These are phyloP conservation scores for Huntiella decipiens DNA, from an alignment of 2,329 filamentous ascomycete genomes.

Conservation along the genomic window DNA sequence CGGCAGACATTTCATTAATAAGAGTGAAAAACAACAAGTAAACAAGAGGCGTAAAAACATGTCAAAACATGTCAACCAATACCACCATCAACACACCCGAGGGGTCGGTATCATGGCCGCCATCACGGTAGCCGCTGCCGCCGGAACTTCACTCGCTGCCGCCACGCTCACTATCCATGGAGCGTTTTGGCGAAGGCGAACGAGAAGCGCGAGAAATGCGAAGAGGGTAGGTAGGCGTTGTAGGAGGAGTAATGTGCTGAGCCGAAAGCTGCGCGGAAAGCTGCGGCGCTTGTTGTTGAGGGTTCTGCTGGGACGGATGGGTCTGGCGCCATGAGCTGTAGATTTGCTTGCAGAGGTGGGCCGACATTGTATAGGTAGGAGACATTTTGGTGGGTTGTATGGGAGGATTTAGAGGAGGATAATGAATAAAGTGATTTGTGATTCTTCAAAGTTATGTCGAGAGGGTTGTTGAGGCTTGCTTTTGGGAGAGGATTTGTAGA, in stretches of 20 bases:
- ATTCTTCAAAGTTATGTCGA: background rate
- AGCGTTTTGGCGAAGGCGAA: slow-evolving; percentile 18
- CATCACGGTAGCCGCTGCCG: background rate
- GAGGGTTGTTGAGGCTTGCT: background rate
- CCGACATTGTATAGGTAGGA: slow-evolving; percentile 41
- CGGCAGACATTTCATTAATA: too few relatives aligned
- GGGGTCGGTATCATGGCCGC: too few relatives aligned
- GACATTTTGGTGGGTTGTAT: slow-evolving; percentile 24
- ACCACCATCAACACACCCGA: background rate
- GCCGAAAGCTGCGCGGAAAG: too few relatives aligned
- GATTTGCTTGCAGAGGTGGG: slow-evolving; percentile 41
- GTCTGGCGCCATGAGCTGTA: slow-evolving; percentile 37
- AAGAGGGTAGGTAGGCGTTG: background rate
- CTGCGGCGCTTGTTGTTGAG: too few relatives aligned
- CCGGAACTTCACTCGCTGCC: slow-evolving; percentile 14
- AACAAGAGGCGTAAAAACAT: background rate
- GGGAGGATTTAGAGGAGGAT: background rate
- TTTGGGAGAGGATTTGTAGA: background rate
- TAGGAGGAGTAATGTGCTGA: background rate
- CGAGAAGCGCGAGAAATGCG: slow-evolving; percentile 13
- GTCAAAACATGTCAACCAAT: background rate
- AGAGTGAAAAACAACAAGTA: slow-evolving; percentile 2
- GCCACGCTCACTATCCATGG: slow-evolving; percentile 9
- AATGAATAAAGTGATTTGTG: background rate
- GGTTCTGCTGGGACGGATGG: slow-evolving; percentile 14